A percentile compares a stretch with the other conserved stretches of the same genome.
Evolutionary conservation across 768 basidiomycete species (phyloP).

Genomic region (Panaeolus cyanescens): DNA sequence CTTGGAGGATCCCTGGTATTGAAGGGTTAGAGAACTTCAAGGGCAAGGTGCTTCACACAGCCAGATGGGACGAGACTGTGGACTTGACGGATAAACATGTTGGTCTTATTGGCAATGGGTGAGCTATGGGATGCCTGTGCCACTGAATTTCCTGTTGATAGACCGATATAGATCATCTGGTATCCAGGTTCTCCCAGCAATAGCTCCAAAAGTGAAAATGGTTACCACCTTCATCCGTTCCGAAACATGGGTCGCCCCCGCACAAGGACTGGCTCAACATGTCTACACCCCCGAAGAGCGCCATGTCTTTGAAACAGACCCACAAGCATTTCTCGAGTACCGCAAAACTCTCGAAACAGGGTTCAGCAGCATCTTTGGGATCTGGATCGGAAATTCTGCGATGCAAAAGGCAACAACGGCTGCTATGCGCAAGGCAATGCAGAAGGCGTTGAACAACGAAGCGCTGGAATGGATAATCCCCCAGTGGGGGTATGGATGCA

Average conservation of each 20-base stretch:
- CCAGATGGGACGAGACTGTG: conserved; percentile 44
- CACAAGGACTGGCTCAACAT: conserved; percentile 27
- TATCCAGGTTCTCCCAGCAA: conserved; percentile 34
- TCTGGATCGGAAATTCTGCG: conserved; percentile 31
- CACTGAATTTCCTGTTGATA: neutral
- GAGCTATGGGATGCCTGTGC: too few relatives aligned
- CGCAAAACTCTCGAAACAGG: conserved; percentile 39
- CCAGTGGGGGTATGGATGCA: conserved; percentile 34
- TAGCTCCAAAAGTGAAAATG: conserved; percentile 35
- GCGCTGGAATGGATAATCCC: conserved; percentile 43
- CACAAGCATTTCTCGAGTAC: conserved; percentile 41
- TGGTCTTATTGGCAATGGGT: conserved; percentile 59
- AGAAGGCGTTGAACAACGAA: conserved; percentile 38
- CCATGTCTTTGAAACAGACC: conserved; percentile 35
- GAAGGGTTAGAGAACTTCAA: conserved; percentile 40
- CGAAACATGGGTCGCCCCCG: conserved; percentile 32
- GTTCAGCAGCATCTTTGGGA: conserved; percentile 34
- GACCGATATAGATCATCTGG: conserved; percentile 29
- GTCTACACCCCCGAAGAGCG: conserved; percentile 43
- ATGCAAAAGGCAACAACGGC: conserved; percentile 30
- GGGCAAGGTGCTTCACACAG: conserved; percentile 52
- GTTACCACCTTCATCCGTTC: conserved; percentile 34
- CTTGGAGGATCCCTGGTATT: conserved; percentile 38
- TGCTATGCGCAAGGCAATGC: conserved; percentile 37
- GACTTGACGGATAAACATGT: conserved; percentile 48